phyloP scores from a whole-genome alignment of 345 rosid species.

The Citrus maxima region DNA sequence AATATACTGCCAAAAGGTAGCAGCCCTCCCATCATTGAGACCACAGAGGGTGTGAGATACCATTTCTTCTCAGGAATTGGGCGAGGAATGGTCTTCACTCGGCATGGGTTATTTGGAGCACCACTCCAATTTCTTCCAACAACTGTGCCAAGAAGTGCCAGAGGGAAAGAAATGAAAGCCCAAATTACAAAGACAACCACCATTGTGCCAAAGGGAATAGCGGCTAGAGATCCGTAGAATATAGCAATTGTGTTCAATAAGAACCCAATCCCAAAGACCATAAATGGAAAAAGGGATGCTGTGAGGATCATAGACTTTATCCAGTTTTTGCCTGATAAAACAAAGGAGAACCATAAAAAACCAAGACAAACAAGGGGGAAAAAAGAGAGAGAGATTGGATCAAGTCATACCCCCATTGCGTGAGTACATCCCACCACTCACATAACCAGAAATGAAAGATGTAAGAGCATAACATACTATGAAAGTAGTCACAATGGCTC shows the following conservation, averaged over 20 bases:
- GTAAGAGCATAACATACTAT: conserved; percentile 96
- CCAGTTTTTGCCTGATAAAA: conserved; percentile 78
- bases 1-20: conserved; percentile 95
- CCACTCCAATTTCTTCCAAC: conserved; percentile 96
- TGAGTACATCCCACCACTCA: conserved; percentile 99
- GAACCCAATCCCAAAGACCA: conserved; percentile 92
- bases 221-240: conserved; percentile 90
- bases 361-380: not conserved
- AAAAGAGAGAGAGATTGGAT: not conserved
- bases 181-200: conserved; percentile 88
- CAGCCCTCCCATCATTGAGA: conserved; percentile 90
- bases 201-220: conserved; percentile 95
- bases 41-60: conserved; percentile 92
- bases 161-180: conserved; percentile 94
- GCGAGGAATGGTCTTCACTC: conserved; percentile 94
- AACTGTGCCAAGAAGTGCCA: conserved; percentile 92
- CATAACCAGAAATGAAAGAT: conserved; percentile 95
- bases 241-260: conserved; percentile 83
- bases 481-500: conserved; percentile 98
- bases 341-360: not conserved
- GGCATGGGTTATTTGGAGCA: conserved; percentile 93
- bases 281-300: conserved; percentile 87
- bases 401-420: conserved; percentile 81
- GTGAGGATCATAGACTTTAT: conserved; percentile 94
- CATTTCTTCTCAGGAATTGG: conserved; percentile 96